Base-by-base conservation (phyloP, 352 stramenopile genomes). In the Halophytophthora batemanensis region DNA sequence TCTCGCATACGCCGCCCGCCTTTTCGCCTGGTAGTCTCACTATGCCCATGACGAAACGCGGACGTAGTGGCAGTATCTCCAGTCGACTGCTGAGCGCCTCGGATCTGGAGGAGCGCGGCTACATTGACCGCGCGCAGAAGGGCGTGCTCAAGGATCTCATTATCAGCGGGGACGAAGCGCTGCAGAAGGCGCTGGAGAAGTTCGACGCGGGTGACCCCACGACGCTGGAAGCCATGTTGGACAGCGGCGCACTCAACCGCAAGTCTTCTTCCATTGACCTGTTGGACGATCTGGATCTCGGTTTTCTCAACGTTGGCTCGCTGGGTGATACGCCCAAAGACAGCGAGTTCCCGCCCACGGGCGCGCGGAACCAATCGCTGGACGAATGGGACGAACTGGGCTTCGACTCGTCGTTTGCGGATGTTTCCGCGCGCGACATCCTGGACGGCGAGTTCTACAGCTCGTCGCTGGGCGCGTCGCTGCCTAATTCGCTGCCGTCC, bases 71-170 rank as follows among this genome's bases (percentile, higher is more conserved):
- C 36, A 93, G 82, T 45, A 91, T 94, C 47, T 92, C 82, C 21
- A 90, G 84, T 50, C 79, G 84, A 29, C 61, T 95, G 42, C 61
- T 93, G n/a, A 96, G 86, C 45, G 87, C 87, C 2, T 92, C 87
- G 4, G 87, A 96, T 38, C 57, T 96, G 18, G 87, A 96, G 58
- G 87, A 96, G 54, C 86, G 86, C 41, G 87, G 87, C 10, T 77
- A 96, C 37, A 96, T 96, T 52, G 87, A 96, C 56, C 65, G 86
- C 45, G 88, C 90, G 35, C 87, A 96, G 56, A 96, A 96, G 62
- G 87, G 87, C 15, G 82, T 96, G 25, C 62, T 96, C 2, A 96
- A 96, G 77, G 87, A 96, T 55, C 56, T 96, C 31, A 96, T 96
- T 61, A 96, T 96, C 48, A 95, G 85, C 41, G 87, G 87, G 43